Evolutionary conservation across 306 rosid species (phyloP).

Genomic region (Fragaria iinumae): DNA sequence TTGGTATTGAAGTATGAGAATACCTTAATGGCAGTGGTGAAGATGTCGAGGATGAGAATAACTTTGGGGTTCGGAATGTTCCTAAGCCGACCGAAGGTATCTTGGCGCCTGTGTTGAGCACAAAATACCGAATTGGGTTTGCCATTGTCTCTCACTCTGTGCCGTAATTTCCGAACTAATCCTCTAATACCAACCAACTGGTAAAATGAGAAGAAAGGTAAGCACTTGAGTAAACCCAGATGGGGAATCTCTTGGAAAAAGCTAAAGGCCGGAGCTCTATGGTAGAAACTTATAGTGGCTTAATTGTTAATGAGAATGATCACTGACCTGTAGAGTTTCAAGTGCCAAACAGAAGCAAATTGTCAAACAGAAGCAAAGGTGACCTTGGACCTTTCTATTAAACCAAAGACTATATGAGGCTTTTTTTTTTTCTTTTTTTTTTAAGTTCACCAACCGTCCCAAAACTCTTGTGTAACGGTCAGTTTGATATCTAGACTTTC

Average conservation of each 20-base stretch:
- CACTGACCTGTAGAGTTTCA: too few relatives aligned
- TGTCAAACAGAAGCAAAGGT: too few relatives aligned
- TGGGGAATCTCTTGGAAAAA: slow-evolving; percentile 46
- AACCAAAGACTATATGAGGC: too few relatives aligned
- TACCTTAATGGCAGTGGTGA: slow-evolving; percentile 63
- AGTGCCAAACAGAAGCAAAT: too few relatives aligned
- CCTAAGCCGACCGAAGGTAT: slow-evolving; percentile 77
- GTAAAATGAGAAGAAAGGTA: slow-evolving; percentile 38
- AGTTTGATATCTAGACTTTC: too few relatives aligned
- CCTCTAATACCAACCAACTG: background rate
- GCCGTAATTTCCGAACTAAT: background rate
- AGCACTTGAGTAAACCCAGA: slow-evolving; percentile 42
- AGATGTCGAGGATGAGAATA: slow-evolving; percentile 32
- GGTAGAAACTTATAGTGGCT: too few relatives aligned
- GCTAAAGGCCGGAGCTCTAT: slow-evolving; percentile 51
- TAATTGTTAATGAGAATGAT: too few relatives aligned
- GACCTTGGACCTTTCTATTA: too few relatives aligned
- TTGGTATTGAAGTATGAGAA: background rate
- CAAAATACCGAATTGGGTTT: slow-evolving; percentile 34
- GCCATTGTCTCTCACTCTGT: slow-evolving; percentile 35
- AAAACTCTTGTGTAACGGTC: too few relatives aligned
- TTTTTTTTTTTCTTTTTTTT: too few relatives aligned
- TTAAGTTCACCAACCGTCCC: too few relatives aligned
- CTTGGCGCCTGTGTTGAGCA: slow-evolving; percentile 72
- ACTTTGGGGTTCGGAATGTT: slow-evolving; percentile 47